phyloP scores from a whole-genome alignment of 305 asterid species.

The Fraxinus platypoda region DNA sequence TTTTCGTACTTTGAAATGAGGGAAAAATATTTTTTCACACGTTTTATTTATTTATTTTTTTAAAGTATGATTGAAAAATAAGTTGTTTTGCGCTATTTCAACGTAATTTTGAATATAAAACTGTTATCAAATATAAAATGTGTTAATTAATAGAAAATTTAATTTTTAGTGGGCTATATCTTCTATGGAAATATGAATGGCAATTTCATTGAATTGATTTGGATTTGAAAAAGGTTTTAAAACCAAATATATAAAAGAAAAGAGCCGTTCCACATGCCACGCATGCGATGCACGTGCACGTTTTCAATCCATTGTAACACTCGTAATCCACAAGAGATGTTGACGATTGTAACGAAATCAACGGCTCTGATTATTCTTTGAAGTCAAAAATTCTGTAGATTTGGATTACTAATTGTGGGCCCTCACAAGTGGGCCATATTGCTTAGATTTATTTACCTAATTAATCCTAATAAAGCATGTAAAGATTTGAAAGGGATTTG shows the following conservation, averaged over 20 bases:
- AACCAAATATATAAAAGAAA: not conserved
- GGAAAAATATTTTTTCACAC: no score
- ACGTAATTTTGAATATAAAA: no score
- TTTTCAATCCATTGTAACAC: not conserved
- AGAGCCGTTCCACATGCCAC: constrained; percentile 27
- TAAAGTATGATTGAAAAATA: no score
- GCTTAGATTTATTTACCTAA: constrained; percentile 23
- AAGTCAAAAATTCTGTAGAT: constrained; percentile 6
- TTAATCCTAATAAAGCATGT: constrained; percentile 29
- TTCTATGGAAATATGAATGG: not conserved
- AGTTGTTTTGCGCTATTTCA: no score
- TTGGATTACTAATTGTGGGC: constrained; percentile 24
- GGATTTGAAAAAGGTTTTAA: not conserved
- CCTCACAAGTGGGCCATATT: constrained; percentile 6
- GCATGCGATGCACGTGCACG: constrained; percentile 41
- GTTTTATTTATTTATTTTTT: no score
- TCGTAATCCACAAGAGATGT: not conserved
- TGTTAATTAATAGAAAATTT: no score
- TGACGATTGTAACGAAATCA: not conserved
- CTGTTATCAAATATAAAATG: no score
- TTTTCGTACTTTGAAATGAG: no score
- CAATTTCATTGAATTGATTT: not conserved
- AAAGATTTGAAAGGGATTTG: constrained; percentile 31
- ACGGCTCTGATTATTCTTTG: not conserved
- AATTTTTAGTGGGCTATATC: not conserved